These are phyloP conservation scores for Ogataea paradorogensis DNA, from an alignment of 805 yeast genomes.

Conservation along the genomic window DNA sequence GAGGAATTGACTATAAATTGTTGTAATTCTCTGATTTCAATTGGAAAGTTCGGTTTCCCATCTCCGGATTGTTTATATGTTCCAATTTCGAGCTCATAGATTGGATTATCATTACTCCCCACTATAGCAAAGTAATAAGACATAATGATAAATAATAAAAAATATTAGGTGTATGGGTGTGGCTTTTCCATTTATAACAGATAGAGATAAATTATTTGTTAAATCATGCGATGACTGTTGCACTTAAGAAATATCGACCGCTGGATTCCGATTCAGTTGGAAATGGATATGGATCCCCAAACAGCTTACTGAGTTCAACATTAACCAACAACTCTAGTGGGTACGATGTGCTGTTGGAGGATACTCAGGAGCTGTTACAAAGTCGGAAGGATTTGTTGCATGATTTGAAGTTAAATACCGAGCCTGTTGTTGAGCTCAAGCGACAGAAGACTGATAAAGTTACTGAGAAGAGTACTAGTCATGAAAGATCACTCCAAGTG, in stretches of 20 bases:
- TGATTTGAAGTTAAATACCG: constrained; percentile 2
- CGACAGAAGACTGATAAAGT: too few relatives aligned
- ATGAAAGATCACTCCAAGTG: constrained; percentile 30
- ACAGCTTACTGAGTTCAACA: constrained; percentile 6
- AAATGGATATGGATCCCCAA: constrained; percentile 3
- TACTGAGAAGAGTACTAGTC: too few relatives aligned
- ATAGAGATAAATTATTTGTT: not conserved
- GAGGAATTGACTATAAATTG: constrained; percentile 90
- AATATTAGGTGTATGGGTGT: constrained; percentile 4
- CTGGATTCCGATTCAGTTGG: not conserved
- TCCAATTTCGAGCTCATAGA: constrained; percentile 85
- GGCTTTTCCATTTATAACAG: not conserved
- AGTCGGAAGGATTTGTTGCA: constrained; percentile 6
- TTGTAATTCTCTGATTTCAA: constrained; percentile 70
- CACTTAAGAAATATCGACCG: constrained; percentile 18
- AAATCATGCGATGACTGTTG: constrained; percentile 9
- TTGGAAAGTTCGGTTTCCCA: constrained; percentile 62
- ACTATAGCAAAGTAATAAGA: constrained; percentile 88
- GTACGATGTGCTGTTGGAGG: constrained; percentile 6
- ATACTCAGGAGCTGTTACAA: constrained; percentile 7
- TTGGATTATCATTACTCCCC: constrained; percentile 81
- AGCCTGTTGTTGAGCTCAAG: too few relatives aligned
- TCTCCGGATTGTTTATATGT: constrained; percentile 65
- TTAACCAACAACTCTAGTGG: constrained; percentile 6
- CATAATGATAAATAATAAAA: constrained; percentile 35